Evolutionary conservation across 345 rosid species (phyloP).

Genomic region (Boechera retrofracta): DNA sequence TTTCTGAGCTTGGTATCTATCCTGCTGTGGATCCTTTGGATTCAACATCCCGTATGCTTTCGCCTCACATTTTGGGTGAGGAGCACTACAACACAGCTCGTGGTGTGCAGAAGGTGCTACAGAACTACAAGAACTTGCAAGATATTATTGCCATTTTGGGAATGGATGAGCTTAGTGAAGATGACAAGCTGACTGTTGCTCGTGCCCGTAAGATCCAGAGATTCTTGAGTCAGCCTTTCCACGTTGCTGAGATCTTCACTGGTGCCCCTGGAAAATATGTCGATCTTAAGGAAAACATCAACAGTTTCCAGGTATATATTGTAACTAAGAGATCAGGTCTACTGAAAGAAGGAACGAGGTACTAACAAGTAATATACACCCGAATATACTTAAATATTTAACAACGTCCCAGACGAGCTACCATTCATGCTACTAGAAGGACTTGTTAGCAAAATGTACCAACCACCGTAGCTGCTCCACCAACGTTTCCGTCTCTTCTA

Average conservation of each 20-base stretch:
- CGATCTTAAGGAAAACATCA: slow-evolving; percentile 85
- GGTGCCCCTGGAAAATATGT: slow-evolving; percentile 99
- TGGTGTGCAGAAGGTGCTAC: slow-evolving; percentile 96
- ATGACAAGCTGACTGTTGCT: slow-evolving; percentile 95
- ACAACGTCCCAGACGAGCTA: too few relatives aligned
- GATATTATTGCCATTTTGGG: slow-evolving; percentile 99
- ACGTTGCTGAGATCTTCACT: slow-evolving; percentile 97
- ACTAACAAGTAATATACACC: too few relatives aligned
- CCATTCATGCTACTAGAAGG: too few relatives aligned
- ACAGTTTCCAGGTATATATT: slow-evolving; percentile 92
- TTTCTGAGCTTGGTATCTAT: slow-evolving; percentile 97
- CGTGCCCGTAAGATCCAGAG: slow-evolving; percentile 97
- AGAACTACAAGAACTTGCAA: slow-evolving; percentile 97
- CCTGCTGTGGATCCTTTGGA: slow-evolving; percentile 99
- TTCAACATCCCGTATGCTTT: slow-evolving; percentile 96
- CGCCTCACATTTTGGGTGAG: slow-evolving; percentile 96
- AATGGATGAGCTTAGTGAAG: slow-evolving; percentile 99
- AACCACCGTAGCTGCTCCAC: too few relatives aligned
- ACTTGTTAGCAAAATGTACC: too few relatives aligned
- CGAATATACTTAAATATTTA: too few relatives aligned
- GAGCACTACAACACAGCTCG: slow-evolving; percentile 97
- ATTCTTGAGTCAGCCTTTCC: slow-evolving; percentile 99
- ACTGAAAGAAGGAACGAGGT: too few relatives aligned
- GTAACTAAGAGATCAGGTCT: too few relatives aligned
- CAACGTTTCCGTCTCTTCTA: too few relatives aligned